A percentile compares a stretch with the other conserved stretches of the same genome.
Evolutionary conservation across 1,139 yeast genomes (phyloP).

Genomic region (Magnusiomyces ingens): DNA sequence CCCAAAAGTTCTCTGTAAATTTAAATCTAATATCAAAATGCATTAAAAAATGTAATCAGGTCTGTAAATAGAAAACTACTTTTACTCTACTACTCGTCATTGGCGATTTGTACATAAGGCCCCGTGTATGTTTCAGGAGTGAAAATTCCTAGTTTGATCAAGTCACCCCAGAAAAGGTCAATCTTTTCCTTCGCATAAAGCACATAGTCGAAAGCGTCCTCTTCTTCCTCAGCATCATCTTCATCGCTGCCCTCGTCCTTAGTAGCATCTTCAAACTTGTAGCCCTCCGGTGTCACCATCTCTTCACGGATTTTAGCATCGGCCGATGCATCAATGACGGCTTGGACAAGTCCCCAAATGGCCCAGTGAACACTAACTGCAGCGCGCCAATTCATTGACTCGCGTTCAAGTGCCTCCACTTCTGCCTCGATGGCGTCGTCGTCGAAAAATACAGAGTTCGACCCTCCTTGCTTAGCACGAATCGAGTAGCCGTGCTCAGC

Average conservation of each 20-base stretch:
- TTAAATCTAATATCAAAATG: no score
- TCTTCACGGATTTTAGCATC: constrained; percentile 25
- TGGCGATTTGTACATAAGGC: constrained; percentile 18
- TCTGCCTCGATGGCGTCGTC: constrained; percentile 43
- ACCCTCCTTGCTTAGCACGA: background rate
- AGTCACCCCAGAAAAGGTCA: constrained; percentile 66
- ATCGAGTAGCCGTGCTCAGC: constrained; percentile 38
- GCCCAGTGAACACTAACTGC: constrained; percentile 78
- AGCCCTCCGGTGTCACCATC: constrained; percentile 24
- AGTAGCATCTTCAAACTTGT: constrained; percentile 22
- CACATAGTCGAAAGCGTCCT: constrained; percentile 75
- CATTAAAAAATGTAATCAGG: no score
- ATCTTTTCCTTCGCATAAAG: constrained; percentile 71
- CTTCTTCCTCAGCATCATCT: constrained; percentile 37
- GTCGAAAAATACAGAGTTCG: constrained; percentile 20
- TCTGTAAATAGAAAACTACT: no score
- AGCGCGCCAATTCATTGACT: constrained; percentile 72
- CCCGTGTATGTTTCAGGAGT: constrained; percentile 24
- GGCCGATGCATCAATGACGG: constrained; percentile 29
- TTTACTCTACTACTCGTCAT: constrained; percentile 1
- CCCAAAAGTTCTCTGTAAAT: no score
- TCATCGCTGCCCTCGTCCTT: constrained; percentile 16
- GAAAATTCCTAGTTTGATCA: constrained; percentile 54
- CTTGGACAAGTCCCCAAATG: constrained; percentile 84
- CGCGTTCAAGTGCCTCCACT: constrained; percentile 53